A percentile compares a stretch with the other conserved stretches of the same genome.
Evolutionary conservation across 331 rosid species (phyloP).

Genomic region (Malus hybrid): DNA sequence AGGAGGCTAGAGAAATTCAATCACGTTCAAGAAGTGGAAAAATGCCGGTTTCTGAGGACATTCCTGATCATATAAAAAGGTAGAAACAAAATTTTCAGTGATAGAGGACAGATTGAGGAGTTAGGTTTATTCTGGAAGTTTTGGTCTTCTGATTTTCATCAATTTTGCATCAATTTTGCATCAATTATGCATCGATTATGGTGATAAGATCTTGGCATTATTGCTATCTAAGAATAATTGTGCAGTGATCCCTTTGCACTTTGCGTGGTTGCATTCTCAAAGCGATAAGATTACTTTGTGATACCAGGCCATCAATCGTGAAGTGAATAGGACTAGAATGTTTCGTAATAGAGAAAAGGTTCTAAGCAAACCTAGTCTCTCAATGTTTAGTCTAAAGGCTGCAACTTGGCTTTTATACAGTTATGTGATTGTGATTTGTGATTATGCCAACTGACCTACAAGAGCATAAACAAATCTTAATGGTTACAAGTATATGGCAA

Average conservation of each 20-base stretch:
- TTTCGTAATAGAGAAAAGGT: neutral
- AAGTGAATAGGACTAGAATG: neutral
- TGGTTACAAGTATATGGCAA: neutral
- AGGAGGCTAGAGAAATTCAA: slow-evolving; percentile 62
- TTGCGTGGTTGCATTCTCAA: neutral
- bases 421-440: neutral
- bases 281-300: neutral
- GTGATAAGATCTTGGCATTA: neutral
- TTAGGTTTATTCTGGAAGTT: neutral
- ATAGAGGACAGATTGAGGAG: neutral
- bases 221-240: neutral
- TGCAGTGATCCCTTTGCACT: neutral
- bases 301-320: neutral
- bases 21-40: slow-evolving; percentile 21
- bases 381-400: neutral
- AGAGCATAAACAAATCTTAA: neutral
- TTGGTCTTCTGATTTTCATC: neutral
- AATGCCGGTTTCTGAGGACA: slow-evolving; percentile 22
- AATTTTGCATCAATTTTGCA: neutral
- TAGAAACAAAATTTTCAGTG: slow-evolving; percentile 7
- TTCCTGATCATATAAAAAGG: slow-evolving; percentile 58
- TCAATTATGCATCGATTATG: neutral
- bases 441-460: neutral
- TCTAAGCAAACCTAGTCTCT: neutral
- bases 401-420: neutral